Conservation (phyloP, 176 grass and related monocot genomes). For the Sorghum bicolor region DNA sequence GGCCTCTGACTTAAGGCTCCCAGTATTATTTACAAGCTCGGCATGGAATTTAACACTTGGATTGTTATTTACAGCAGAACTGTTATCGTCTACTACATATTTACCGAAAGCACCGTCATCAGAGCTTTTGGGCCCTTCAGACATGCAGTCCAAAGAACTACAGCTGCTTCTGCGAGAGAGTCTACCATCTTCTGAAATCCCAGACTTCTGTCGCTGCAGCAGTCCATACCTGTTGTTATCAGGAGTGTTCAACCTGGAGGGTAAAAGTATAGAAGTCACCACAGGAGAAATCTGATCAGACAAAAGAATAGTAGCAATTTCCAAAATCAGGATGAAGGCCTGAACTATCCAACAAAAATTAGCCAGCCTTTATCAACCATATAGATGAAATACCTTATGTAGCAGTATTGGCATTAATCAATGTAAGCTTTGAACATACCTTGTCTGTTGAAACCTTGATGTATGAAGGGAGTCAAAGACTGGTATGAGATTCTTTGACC, state of each 20-base stretch:
- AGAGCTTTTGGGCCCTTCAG: constrained; percentile 53
- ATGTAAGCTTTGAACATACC: constrained; percentile 22
- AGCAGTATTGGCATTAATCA: not conserved
- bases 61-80: constrained; percentile 71
- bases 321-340: not conserved
- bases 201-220: constrained; percentile 38
- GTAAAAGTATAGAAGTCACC: not conserved
- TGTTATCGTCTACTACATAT: constrained; percentile 41
- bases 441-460: constrained; percentile 50
- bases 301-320: not conserved
- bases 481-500: constrained; percentile 78
- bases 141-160: constrained; percentile 70
- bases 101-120: constrained; percentile 41
- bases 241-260: constrained; percentile 41
- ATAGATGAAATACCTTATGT: not conserved
- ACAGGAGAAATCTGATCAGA: constrained; percentile 18
- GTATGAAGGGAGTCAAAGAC: constrained; percentile 73
- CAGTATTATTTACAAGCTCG: constrained; percentile 74
- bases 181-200: constrained; percentile 58
- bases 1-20: constrained; percentile 57
- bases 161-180: constrained; percentile 65
- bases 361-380: not conserved
- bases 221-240: constrained; percentile 45
- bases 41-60: constrained; percentile 42
- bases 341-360: not conserved